phyloP scores from a whole-genome alignment of 177 flowering plant genomes.

The Telopea speciosissima region DNA sequence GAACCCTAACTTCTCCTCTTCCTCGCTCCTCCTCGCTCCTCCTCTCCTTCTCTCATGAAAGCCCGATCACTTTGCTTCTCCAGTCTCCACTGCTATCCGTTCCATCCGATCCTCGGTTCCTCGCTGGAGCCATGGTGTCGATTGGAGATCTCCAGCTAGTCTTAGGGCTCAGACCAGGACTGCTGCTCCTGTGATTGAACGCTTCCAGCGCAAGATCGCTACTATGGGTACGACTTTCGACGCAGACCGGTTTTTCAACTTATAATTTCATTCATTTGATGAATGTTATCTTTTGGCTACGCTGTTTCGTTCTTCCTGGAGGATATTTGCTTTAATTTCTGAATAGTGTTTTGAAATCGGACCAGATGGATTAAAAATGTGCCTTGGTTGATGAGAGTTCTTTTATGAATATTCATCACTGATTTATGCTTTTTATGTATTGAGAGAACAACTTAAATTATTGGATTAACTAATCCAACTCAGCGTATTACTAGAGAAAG shows the following conservation, averaged over 20 bases:
- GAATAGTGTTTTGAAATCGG: no score
- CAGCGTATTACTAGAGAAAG: no score
- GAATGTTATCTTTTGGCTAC: neutral
- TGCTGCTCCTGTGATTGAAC: conserved; percentile 41
- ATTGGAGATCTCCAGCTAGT: conserved; percentile 54
- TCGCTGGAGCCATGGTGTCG: conserved; percentile 50
- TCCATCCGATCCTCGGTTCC: conserved; percentile 24
- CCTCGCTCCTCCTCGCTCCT: neutral
- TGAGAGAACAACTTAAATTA: no score
- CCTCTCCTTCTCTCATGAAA: conserved; percentile 10
- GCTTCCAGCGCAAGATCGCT: conserved; percentile 51
- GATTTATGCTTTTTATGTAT: neutral
- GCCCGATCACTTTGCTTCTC: conserved; percentile 24
- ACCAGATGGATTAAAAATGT: no score
- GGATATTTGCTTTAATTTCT: neutral
- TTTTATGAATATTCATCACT: neutral
- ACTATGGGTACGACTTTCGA: conserved; percentile 56
- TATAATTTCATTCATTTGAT: no score
- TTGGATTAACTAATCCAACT: no score
- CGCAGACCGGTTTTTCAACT: no score
- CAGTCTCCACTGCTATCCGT: conserved; percentile 19
- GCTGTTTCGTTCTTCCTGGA: neutral
- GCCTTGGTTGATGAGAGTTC: neutral
- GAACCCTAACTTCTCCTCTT: conserved; percentile 4
- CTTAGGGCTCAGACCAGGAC: conserved; percentile 59